Evolutionary conservation across 1,139 yeast species (phyloP), one percentile per base, ranked within the genome.

Genomic region (Sugiyamaella japonica): DNA sequence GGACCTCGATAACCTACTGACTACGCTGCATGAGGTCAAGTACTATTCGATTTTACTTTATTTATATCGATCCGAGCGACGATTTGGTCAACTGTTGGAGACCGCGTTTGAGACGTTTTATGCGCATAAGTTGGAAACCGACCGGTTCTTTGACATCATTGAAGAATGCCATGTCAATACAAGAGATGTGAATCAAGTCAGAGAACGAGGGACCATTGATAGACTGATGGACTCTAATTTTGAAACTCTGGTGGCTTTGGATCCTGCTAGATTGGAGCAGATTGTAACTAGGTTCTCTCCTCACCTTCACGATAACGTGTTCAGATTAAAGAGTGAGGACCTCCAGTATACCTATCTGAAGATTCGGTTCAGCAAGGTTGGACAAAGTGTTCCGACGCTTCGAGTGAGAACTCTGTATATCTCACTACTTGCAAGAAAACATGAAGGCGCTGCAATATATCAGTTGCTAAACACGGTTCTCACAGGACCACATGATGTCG

Each of bases 21-120:
- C 76, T n/a, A 72, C 78, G 54, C 70, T 89, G 37, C 75, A 76
- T 51, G 76, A 78, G 32, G 84, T 81, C 2, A 73, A 77, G 25
- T 86, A 80, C 66, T 78, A 76, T 61, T 72, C 77, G 49, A 93
- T 85, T 0, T 72, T 90, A 31, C 78, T 84, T 56, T 73, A 76
- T 46, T 65, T 86, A 2, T 88, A 83, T 66, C 72, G 79, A 43
- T 70, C 79, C 0, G 82, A 85, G 56, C 77, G 79, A 7, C 76
- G 74, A 54, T 81, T 75, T 60, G 72, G 81, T 1, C 79, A 83
- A 55, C 78, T 85, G 1, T 63, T 81, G 12, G 71, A 73, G 31
- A 70, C 79, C 2, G 74, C 81, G 71, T 55, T 75, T 10, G 62
- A 60, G 25, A 50, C 58, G n/a, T 54, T 48, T 15, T 23, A 23